Evolutionary conservation across 2,329 filamentous ascomycete species (phyloP).

Genomic region (Aspergillus melleus): DNA sequence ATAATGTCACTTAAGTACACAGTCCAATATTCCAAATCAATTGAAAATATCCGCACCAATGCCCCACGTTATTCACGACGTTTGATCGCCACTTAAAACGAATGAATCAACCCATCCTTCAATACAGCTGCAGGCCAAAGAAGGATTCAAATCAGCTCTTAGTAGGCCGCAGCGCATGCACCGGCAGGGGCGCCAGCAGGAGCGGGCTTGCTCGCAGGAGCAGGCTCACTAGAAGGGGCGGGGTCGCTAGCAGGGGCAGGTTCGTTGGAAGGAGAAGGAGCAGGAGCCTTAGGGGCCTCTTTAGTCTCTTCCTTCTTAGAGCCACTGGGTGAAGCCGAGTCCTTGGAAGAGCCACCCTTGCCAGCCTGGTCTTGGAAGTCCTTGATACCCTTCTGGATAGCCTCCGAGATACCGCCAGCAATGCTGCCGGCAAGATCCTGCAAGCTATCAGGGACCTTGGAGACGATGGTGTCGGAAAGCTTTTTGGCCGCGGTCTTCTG

Average conservation of each 20-base stretch:
- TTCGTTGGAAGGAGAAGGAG: not conserved
- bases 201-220: not conserved
- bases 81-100: too few species aligned
- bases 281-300: not conserved
- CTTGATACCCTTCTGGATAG: constrained; percentile 2
- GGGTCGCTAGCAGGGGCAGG: not conserved
- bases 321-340: too few species aligned
- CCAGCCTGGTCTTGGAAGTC: not conserved
- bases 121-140: too few species aligned
- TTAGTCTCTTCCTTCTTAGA: not conserved
- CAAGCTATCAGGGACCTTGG: constrained; percentile 7
- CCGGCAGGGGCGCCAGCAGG: too few species aligned
- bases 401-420: not conserved
- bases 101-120: too few species aligned
- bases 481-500: constrained; percentile 7
- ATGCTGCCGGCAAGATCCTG: constrained; percentile 2
- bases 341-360: not conserved
- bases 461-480: constrained; percentile 3
- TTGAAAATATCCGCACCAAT: too few species aligned
- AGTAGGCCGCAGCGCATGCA: not conserved
- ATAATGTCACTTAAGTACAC: too few species aligned
- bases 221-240: not conserved
- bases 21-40: too few species aligned
- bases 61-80: too few species aligned
- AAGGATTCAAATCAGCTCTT: not conserved